A percentile compares a stretch with the other conserved stretches of the same genome.
phyloP scores from a whole-genome alignment of 1,284 basidiomycete species.

The Leccinum holopus region DNA sequence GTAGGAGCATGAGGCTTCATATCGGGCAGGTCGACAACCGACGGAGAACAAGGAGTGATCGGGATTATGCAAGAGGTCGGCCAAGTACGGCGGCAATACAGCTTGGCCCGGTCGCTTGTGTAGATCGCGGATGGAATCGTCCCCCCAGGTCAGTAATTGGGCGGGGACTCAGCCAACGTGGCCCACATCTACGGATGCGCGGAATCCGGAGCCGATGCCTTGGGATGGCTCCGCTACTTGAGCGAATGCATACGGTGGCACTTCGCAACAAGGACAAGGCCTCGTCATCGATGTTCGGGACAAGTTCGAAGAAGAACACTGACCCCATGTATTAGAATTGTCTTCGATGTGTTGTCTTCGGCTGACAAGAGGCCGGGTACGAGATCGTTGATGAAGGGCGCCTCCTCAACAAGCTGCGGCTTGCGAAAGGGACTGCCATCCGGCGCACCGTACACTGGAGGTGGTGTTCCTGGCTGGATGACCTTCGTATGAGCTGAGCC shows the following conservation, averaged over 20 bases:
- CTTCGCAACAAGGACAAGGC: constrained; percentile 26
- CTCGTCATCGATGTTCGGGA: constrained; percentile 54
- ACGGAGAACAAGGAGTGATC: constrained; percentile 70
- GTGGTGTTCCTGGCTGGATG: too few species aligned
- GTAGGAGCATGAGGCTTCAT: constrained; percentile 24
- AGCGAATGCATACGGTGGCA: constrained; percentile 14
- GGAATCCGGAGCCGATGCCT: constrained; percentile 23
- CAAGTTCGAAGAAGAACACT: constrained; percentile 56
- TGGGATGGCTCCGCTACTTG: constrained; percentile 31
- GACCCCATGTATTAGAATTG: constrained; percentile 23
- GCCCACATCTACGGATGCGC: constrained; percentile 17
- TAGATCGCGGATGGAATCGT: constrained; percentile 43
- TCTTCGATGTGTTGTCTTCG: too few species aligned
- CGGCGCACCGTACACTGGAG: too few species aligned
- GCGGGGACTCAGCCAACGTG: constrained; percentile 14
- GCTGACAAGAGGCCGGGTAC: too few species aligned
- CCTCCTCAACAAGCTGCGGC: too few species aligned
- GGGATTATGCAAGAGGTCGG: constrained; percentile 63
- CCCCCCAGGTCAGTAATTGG: constrained; percentile 38
- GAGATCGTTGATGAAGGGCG: too few species aligned
- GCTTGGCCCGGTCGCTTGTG: constrained; percentile 62
- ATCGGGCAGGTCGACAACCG: constrained; percentile 42
- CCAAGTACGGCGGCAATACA: constrained; percentile 62
- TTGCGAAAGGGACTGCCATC: too few species aligned
- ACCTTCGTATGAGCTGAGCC: too few species aligned